Base-by-base conservation (phyloP, 2,329 filamentous ascomycete genomes). In the Mariannaea sp. region DNA sequence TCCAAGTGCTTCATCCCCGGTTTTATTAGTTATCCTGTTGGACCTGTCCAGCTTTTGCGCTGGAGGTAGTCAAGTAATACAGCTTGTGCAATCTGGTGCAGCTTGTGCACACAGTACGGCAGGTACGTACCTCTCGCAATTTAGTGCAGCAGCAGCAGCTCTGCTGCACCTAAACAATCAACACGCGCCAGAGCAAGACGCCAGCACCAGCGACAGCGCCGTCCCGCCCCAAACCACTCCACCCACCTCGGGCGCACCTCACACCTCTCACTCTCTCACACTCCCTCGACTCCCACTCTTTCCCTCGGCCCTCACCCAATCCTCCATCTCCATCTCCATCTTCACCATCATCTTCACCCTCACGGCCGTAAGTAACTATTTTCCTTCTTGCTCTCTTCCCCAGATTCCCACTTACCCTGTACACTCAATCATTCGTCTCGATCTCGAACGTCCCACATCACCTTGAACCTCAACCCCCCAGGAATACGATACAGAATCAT, bases 241-340 rank as follows among this genome's bases (percentile, higher is more conserved):
- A n/a, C n/a, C n/a, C n/a, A n/a, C n/a, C n/a, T n/a, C n/a, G n/a
- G n/a, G n/a, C n/a, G n/a, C 33, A 38, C 33, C 20, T 17, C 33
- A 38, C 33, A 19, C n/a, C 14, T 13, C 26, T 42, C 39, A 10
- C n/a, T 39, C 17, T 9, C 36, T 5, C 36, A 48, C 40, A 22
- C 40, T 32, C 49, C 42, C 49, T 43, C 50, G 29, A 36, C 38
- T 38, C 36, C 32, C 39, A 22, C 49, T 24, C 50, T 20, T 39
- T 39, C 26, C 32, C 29, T 39, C 36, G 19, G 26, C 19, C 12
- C 12, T 38, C 30, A 32, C 38, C 43, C 44, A 41, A 42, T 49
- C 44, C 50, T 53, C 51, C 46, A 54, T 43, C 33, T 40, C 46
- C 51, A 54, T 54, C 51, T 49, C 49, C 51, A 54, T 44, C 35